Conservation (phyloP, 2,329 filamentous ascomycete genomes). For the Karstenula rhodostoma region DNA sequence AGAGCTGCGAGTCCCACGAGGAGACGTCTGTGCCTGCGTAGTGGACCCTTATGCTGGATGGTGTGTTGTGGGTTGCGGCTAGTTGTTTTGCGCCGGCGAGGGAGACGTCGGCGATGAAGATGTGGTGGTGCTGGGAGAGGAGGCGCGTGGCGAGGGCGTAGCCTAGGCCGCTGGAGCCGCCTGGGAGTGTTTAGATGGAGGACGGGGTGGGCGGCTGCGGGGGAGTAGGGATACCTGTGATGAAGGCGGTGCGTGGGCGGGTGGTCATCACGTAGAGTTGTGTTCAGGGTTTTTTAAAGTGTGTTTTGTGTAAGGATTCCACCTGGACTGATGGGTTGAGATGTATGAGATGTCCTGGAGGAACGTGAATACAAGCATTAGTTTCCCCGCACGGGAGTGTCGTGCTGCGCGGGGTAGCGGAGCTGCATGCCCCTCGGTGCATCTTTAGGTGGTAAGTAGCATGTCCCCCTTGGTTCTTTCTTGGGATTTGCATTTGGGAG, state of each 20-base stretch:
- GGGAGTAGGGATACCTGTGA: conserved; percentile 21
- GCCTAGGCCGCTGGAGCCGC: conserved; percentile 46
- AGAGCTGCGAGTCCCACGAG: conserved; percentile 49
- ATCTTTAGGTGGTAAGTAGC: not conserved
- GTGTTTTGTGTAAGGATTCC: not conserved
- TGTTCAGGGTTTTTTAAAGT: not conserved
- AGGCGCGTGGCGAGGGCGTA: conserved; percentile 43
- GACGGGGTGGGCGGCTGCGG: not conserved
- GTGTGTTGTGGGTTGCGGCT: conserved; percentile 28
- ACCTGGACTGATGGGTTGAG: not conserved
- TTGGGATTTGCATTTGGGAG: not conserved
- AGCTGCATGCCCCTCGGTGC: not conserved
- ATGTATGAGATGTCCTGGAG: not conserved
- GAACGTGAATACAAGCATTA: not conserved
- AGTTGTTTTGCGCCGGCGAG: conserved; percentile 34
- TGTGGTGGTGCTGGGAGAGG: conserved; percentile 50
- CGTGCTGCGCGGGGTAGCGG: conserved; percentile 3
- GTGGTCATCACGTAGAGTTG: not conserved
- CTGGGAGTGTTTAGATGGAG: conserved; percentile 11
- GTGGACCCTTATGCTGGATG: conserved; percentile 19
- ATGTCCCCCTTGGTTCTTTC: not conserved
- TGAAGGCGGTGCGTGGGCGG: conserved; percentile 21
- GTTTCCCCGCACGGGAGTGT: conserved; percentile 4
- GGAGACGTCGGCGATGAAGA: conserved; percentile 58
- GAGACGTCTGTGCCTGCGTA: conserved; percentile 44